Base-by-base conservation (phyloP, 345 rosid genomes). In the Microthlaspi erraticum region DNA sequence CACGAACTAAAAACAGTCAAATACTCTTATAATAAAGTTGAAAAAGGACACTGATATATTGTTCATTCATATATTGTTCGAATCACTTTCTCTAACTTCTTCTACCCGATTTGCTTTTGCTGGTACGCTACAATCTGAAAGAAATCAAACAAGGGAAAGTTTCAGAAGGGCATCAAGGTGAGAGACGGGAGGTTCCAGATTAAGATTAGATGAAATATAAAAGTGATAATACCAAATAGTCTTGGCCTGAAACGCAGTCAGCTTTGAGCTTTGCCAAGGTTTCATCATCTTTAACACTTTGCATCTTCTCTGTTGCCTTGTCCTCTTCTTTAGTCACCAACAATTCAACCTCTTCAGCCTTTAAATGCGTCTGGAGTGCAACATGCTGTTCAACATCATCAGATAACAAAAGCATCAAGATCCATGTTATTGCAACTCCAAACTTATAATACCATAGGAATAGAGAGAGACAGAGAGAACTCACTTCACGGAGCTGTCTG, bases 401-500 rank as follows among this genome's bases (percentile, higher is more conserved):
- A 73, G 44, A 46, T 23, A 17, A 29, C 12, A 31, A 10, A 57
- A 57, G 44, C 48, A 64, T 58, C 44, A 65, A 44, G 11, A 34
- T 34, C 54, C 31, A 34, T 55, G 32, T 42, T 55, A 62, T 8
- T 33, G 76, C 39, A 31, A 60, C 54, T 54, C 20, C 66, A 65
- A 70, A 23, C 8, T 66, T 66, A 67, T 70, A 36, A 32, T 10
- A 42, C 72, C 73, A 78, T 67, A 81, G 70, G 61, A 71, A n/a
- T n/a, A 26, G 29, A 73, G 54, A 43, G n/a, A 44, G 64, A 48
- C 20, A 54, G 48, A 26, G 54, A 66, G 62, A 60, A 78, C 87
- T 88, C 73, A 93, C 97, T 77, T 88, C 92, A 17, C 91, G 72
- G 34, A 93, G 85, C 66, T 87, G 85, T 78, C 78, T 85, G 16